Evolutionary conservation across 1,284 basidiomycete genomes (phyloP).

Genomic region (Trichosporon coremiiforme): DNA sequence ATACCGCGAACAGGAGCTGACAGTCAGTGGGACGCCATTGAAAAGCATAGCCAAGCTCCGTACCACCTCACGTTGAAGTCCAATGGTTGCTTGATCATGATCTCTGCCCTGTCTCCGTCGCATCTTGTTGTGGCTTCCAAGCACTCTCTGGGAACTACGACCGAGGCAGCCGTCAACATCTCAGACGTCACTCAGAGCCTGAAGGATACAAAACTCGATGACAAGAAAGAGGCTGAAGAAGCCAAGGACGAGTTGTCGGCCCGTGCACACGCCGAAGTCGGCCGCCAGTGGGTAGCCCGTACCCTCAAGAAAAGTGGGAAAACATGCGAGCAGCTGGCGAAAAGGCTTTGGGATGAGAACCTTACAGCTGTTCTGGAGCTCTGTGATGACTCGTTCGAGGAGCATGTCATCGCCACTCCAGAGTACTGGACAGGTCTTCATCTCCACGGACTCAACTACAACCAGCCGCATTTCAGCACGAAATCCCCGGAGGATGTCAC

Average conservation of each 20-base stretch:
- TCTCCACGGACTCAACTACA: constrained; percentile 86
- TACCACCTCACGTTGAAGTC: constrained; percentile 92
- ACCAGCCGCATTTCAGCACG: constrained; percentile 72
- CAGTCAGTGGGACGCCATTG: constrained; percentile 77
- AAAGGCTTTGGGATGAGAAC: constrained; percentile 74
- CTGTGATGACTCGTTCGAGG: constrained; percentile 96
- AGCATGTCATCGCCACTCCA: constrained; percentile 88
- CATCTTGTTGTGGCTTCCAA: constrained; percentile 89
- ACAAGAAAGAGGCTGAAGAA: constrained; percentile 27
- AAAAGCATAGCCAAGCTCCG: constrained; percentile 71
- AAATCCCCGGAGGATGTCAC: constrained; percentile 70
- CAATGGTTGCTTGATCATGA: constrained; percentile 98
- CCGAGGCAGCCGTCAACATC: constrained; percentile 35
- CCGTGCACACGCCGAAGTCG: constrained; percentile 50
- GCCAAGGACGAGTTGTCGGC: constrained; percentile 38
- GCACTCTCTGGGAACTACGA: constrained; percentile 71
- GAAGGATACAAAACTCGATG: constrained; percentile 26
- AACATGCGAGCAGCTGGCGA: constrained; percentile 74
- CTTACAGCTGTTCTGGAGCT: constrained; percentile 94
- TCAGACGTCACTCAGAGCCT: constrained; percentile 18
- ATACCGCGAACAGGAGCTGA: too few species aligned
- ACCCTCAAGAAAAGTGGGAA: constrained; percentile 70
- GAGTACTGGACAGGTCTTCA: constrained; percentile 85
- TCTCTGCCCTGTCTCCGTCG: constrained; percentile 75
- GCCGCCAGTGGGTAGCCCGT: constrained; percentile 69